phyloP scores from a whole-genome alignment of 2,329 filamentous ascomycete species.

The Zarea fungicola region DNA sequence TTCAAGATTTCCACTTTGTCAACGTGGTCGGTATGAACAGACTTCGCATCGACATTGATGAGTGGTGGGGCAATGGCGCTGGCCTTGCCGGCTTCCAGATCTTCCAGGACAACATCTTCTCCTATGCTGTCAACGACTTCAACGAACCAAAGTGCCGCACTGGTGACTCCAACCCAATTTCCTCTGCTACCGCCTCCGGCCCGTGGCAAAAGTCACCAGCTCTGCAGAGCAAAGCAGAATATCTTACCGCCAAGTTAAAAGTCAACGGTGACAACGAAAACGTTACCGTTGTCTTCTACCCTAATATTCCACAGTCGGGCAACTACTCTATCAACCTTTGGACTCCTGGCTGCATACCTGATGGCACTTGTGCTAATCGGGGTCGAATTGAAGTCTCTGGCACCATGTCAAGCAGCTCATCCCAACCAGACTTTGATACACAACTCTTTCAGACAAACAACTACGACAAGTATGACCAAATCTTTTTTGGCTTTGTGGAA shows the following conservation, averaged over 20 bases:
- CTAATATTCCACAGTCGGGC: slow-evolving; percentile 81
- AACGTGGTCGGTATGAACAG: slow-evolving; percentile 81
- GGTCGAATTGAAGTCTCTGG: slow-evolving; percentile 80
- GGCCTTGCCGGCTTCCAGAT: slow-evolving; percentile 83
- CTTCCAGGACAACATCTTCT: slow-evolving; percentile 76
- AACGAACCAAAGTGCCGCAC: slow-evolving; percentile 77
- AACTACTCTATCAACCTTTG: slow-evolving; percentile 90
- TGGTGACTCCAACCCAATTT: slow-evolving; percentile 50
- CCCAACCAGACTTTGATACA: slow-evolving; percentile 47
- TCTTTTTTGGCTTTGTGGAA: slow-evolving; percentile 83
- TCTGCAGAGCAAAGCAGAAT: slow-evolving; percentile 65
- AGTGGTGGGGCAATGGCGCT: slow-evolving; percentile 80
- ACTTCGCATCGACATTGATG: slow-evolving; percentile 80
- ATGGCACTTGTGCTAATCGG: slow-evolving; percentile 68
- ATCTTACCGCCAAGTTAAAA: slow-evolving; percentile 64
- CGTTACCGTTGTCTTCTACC: slow-evolving; percentile 70
- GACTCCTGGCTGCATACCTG: slow-evolving; percentile 83
- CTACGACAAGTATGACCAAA: slow-evolving; percentile 92
- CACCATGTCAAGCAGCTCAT: slow-evolving; percentile 51
- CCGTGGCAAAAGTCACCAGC: slow-evolving; percentile 69
- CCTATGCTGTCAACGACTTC: slow-evolving; percentile 80
- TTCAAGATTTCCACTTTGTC: slow-evolving; percentile 89
- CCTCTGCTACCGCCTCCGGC: slow-evolving; percentile 64
- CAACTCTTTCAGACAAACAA: slow-evolving; percentile 86
- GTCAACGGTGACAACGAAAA: slow-evolving; percentile 50